Evolutionary conservation across 441 rosid species (phyloP).

Genomic region (Adansonia grandidieri): DNA sequence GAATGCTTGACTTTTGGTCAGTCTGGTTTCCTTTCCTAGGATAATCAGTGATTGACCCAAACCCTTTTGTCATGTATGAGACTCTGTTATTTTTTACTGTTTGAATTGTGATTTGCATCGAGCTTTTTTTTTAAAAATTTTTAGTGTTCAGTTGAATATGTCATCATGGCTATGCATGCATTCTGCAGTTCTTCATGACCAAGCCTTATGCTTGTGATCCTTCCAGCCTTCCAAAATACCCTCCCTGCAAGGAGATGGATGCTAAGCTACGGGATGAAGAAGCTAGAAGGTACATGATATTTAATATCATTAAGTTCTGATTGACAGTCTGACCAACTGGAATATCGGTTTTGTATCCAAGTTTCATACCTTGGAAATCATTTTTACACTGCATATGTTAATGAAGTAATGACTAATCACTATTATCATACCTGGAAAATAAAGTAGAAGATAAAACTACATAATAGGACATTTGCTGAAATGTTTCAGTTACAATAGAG

Average conservation of each 20-base stretch:
- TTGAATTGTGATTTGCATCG: slow-evolving; percentile 10
- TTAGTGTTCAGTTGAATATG: neutral
- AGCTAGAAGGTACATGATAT: slow-evolving; percentile 43
- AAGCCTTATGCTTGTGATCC: slow-evolving; percentile 68
- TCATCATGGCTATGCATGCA: slow-evolving; percentile 10
- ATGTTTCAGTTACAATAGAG: neutral
- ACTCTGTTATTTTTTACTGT: neutral
- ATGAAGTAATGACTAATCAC: slow-evolving; percentile 10
- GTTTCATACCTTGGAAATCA: neutral
- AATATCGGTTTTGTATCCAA: no score
- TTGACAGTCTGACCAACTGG: neutral
- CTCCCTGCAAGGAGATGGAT: slow-evolving; percentile 68
- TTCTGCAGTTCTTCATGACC: slow-evolving; percentile 57
- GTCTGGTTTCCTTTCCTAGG: neutral
- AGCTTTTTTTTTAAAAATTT: neutral
- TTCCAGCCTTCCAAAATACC: slow-evolving; percentile 64
- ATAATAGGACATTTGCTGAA: neutral
- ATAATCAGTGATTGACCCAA: slow-evolving; percentile 10
- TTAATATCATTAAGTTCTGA: neutral
- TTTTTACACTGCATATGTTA: neutral
- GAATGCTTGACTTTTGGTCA: neutral
- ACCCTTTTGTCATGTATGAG: neutral
- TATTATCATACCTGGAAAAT: neutral
- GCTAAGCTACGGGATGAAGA: slow-evolving; percentile 54
- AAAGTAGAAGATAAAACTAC: neutral